Evolutionary conservation across 75 land plant species (phyloP), one percentile per base, ranked within the genome.

Genomic region (Cupressus sempervirens): DNA sequence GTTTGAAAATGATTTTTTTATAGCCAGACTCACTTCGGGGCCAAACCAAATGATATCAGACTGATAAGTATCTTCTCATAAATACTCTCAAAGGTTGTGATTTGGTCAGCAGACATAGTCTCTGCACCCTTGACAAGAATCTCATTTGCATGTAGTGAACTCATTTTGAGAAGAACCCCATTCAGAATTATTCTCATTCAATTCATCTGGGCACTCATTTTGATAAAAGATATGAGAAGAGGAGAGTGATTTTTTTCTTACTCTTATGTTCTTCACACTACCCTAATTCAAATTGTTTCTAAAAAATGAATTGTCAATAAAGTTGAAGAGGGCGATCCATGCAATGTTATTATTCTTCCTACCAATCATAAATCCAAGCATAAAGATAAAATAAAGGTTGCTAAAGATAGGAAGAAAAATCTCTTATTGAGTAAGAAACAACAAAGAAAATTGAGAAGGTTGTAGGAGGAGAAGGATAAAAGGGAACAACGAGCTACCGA

Each of bases 401-500:
- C 53, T 46, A 77, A 84, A 62, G 52, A 30, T 36, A 80, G 84
- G 85, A 73, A 15, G 18, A 86, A 84, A 15, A 43, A n/a, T 16
- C 73, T 77, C 12, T 79, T 83, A 3, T 68, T 92, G 81, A 93
- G 97, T 74, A 94, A 94, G 84, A 91, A 89, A 36, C 91, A 91
- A 87, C 91, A 92, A 82, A 87, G 93, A 86, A 96, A 94, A 83
- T 68, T 96, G 58, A 88, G 87, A 75, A 87, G 92, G 84, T 83
- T 96, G 82, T 77, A 97, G 97, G 93, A 95, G 75, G 96, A 93
- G 88, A 92, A 95, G 92, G 94, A 91, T 84, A 94, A 88, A 91
- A 89, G 88, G 83, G 79, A 82, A 3, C 52, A 88, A 83, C 86
- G 88, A n/a, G 84, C 86, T 3, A 85, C 90, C 85, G 92, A 87